Evolutionary conservation across 2,329 filamentous ascomycete genomes (phyloP), one percentile per base, ranked within the genome.

Genomic region (Lachnellula willkommii): DNA sequence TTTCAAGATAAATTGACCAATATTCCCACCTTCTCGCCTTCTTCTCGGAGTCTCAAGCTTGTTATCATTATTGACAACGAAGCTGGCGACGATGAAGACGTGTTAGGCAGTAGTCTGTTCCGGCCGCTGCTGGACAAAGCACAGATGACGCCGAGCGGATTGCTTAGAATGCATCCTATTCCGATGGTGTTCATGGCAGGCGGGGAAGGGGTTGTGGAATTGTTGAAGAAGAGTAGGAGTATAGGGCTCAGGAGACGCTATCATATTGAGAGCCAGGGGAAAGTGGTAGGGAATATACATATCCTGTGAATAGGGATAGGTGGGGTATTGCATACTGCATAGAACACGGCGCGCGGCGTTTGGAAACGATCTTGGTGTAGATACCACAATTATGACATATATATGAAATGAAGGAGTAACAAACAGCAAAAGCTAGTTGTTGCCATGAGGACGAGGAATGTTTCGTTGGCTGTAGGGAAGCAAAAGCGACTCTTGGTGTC

Each of bases 161-260:
- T 72, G 56, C 56, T 66, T 36, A 61, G 67, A 50, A 66, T 67
- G 58, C 79, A 91, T 65, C 86, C 85, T 2, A 86, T 97, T 39
- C 83, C 89, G 12, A 84, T 96, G 81, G 79, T 95, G 40, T 89
- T 97, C 81, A 81, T 95, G 20, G 83, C 83, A 0, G 90, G 89
- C 0, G 87, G 85, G 0, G 77, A 84, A 9, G 77, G 79, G 55
- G 82, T 82, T 11, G 87, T 90, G 64, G 77, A 79, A 28, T 72
- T 85, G 55, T 75, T 96, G 35, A 76, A 73, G 43, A 73, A 75
- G 46, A 84, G 87, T n/a, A 78, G 76, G 53, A 85, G 83, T 3
- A 71, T 96, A 2, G 91, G 90, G 0, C 74, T 96, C 59, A 82
- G 88, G 67, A 80, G 91, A 69, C 78, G 89, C 65, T 96, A 91